phyloP scores from a whole-genome alignment of 352 stramenopile genomes.

The Pythium plurisporium region DNA sequence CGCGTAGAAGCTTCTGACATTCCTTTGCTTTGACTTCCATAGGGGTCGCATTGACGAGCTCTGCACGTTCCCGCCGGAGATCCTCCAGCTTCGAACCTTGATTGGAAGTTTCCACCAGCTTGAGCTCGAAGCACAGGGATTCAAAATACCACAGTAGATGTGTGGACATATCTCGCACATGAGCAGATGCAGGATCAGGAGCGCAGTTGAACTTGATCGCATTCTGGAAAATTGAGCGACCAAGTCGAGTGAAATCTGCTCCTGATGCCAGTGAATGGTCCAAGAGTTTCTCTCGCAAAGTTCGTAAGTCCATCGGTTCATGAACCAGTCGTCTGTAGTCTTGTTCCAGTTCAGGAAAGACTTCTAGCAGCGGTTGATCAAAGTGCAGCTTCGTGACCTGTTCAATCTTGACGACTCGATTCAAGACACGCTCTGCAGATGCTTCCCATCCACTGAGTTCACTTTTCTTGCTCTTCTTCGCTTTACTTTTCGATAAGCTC shows the following conservation, averaged over 20 bases:
- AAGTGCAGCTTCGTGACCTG: conserved; percentile 80
- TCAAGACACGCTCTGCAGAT: conserved; percentile 62
- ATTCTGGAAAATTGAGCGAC: conserved; percentile 75
- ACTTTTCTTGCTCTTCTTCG: conserved; percentile 74
- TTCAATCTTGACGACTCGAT: conserved; percentile 71
- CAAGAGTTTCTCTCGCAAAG: conserved; percentile 61
- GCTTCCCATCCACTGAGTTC: conserved; percentile 73
- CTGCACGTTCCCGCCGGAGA: conserved; percentile 48
- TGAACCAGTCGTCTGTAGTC: conserved; percentile 65
- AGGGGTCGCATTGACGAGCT: conserved; percentile 43
- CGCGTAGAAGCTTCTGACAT: conserved; percentile 69
- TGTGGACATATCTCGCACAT: conserved; percentile 77
- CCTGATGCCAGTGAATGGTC: conserved; percentile 37
- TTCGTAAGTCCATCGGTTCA: conserved; percentile 80
- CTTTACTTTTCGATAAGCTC: conserved; percentile 32
- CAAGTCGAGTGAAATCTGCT: conserved; percentile 65
- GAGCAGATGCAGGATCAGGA: conserved; percentile 56
- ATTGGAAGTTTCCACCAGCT: conserved; percentile 26
- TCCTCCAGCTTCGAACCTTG: conserved; percentile 30
- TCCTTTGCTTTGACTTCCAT: conserved; percentile 82
- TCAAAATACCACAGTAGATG: conserved; percentile 85
- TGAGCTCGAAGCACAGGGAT: conserved; percentile 65
- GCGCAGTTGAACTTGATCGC: conserved; percentile 80
- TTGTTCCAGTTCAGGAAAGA: conserved; percentile 63
- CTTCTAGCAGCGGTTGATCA: conserved; percentile 62